These are phyloP conservation scores for Liquidambar formosana DNA, from an alignment of 164 flowering plant species.

Conservation along the genomic window DNA sequence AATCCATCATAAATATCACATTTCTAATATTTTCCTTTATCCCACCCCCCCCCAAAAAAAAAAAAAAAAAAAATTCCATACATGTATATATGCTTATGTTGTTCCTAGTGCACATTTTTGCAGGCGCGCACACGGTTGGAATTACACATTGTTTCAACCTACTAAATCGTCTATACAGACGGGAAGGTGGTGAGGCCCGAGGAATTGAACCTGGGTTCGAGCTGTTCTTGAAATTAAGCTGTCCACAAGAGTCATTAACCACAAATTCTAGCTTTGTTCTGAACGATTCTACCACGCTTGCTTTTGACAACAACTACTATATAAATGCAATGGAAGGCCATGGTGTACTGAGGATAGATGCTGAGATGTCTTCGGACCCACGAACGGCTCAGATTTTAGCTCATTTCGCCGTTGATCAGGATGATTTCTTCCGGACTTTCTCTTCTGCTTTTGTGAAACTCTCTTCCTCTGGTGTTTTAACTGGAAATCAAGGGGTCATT, in stretches of 20 bases:
- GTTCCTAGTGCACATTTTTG: background rate
- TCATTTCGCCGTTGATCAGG: slow-evolving; percentile 31
- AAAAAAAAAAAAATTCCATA: too few species aligned
- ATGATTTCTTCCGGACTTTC: slow-evolving; percentile 38
- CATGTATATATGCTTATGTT: too few species aligned
- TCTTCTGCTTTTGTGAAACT: slow-evolving; percentile 58
- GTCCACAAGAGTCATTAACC: slow-evolving; percentile 25
- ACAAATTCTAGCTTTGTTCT: slow-evolving; percentile 29
- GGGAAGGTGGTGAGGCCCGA: background rate
- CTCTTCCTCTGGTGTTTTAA: slow-evolving; percentile 40
- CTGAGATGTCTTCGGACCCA: slow-evolving; percentile 36
- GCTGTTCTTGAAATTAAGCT: slow-evolving; percentile 21
- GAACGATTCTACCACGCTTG: slow-evolving; percentile 43
- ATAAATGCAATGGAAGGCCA: slow-evolving; percentile 30
- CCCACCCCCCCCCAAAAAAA: too few species aligned
- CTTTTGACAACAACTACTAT: slow-evolving; percentile 52
- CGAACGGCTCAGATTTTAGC: slow-evolving; percentile 37
- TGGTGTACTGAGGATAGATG: slow-evolving; percentile 45
- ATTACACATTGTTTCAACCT: slow-evolving; percentile 48
- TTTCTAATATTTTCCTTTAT: too few species aligned
- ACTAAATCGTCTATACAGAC: slow-evolving; percentile 23
- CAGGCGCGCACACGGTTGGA: slow-evolving; percentile 64
- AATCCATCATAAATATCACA: too few species aligned
- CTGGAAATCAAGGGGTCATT: slow-evolving; percentile 44
- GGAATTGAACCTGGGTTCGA: slow-evolving; percentile 19